Base-by-base conservation (phyloP, 345 rosid species). In the Salix koriyanagi region DNA sequence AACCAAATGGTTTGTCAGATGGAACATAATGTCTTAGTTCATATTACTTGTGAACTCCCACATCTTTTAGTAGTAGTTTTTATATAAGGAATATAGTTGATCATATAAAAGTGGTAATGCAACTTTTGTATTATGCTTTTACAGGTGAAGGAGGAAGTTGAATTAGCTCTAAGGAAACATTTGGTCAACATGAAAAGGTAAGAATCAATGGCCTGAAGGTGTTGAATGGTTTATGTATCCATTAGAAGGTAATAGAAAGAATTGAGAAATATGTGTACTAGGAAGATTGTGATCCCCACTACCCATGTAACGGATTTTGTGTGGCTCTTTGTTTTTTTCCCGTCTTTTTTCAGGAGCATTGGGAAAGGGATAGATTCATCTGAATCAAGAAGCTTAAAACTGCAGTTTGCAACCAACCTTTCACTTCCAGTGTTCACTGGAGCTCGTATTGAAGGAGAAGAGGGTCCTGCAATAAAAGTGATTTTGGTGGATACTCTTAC, bases 71-170 rank as follows among this genome's bases (percentile, higher is more conserved):
- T 64, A 68, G 25, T 73, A 56, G 52, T 46, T 66, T 66, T 36
- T 56, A 14, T 42, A 23, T 23, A 48, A 67, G 34, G 4, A 36
- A 68, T 28, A 69, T 32, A 32, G 16, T 61, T 50, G 62, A 15
- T 15, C n/a, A 26, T 42, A 9, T 36, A 10, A 25, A 46, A 30
- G 62, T 61, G 36, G 60, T 36, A 54, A 54, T 64, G 18, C 7
- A 28, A 46, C 25, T 65, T 73, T 32, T 16, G 3, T 79, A 36
- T 65, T 75, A 28, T 65, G 36, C 36, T 60, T 78, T 82, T 81
- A 61, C 89, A 96, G 98, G 98, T 96, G 16, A 96, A 87, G 88
- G 99, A 96, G 83, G 99, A 96, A 87, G 90, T 96, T 71, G 99
- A 96, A 73, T 25, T 85, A 81, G 97, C 99, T 80, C 88, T 96